phyloP scores from a whole-genome alignment of 495 filamentous ascomycete genomes.

The Penicillium fimorum region DNA sequence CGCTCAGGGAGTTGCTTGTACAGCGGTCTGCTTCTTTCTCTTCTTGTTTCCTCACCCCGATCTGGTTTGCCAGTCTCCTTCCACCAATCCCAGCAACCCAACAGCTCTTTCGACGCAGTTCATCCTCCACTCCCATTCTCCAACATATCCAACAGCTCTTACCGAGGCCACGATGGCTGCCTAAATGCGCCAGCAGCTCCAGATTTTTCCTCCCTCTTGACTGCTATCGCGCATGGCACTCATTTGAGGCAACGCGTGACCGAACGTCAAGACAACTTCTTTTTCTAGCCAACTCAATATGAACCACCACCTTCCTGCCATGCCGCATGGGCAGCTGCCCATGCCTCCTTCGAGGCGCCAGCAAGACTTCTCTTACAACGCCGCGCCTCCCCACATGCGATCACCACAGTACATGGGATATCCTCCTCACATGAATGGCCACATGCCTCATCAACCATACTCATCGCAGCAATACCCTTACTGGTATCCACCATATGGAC shows the following conservation, averaged over 20 bases:
- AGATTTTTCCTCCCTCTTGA: slow-evolving; percentile 25
- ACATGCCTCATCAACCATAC: slow-evolving; percentile 43
- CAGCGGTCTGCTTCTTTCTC: neutral
- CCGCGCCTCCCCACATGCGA: slow-evolving; percentile 47
- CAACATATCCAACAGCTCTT: neutral
- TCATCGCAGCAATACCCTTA: slow-evolving; percentile 45
- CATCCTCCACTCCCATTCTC: slow-evolving; percentile 8
- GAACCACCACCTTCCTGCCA: slow-evolving; percentile 54
- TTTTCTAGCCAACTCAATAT: slow-evolving; percentile 47
- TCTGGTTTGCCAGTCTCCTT: slow-evolving; percentile 6
- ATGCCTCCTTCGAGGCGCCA: slow-evolving; percentile 50
- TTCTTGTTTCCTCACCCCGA: neutral
- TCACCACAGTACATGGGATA: slow-evolving; percentile 48
- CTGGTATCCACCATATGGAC: slow-evolving; percentile 49
- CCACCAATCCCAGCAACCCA: slow-evolving; percentile 11
- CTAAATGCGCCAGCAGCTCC: slow-evolving; percentile 29
- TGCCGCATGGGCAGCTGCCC: slow-evolving; percentile 56
- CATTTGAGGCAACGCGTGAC: slow-evolving; percentile 46
- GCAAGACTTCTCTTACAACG: slow-evolving; percentile 49
- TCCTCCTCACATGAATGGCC: slow-evolving; percentile 47
- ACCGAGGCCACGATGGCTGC: slow-evolving; percentile 38
- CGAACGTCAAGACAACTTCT: slow-evolving; percentile 40
- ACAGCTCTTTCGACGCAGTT: neutral
- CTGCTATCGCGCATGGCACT: slow-evolving; percentile 42
- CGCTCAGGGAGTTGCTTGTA: neutral